phyloP scores from a whole-genome alignment of 192 early-diverging fungal species.

The Rhizoclosmatium globosum region DNA sequence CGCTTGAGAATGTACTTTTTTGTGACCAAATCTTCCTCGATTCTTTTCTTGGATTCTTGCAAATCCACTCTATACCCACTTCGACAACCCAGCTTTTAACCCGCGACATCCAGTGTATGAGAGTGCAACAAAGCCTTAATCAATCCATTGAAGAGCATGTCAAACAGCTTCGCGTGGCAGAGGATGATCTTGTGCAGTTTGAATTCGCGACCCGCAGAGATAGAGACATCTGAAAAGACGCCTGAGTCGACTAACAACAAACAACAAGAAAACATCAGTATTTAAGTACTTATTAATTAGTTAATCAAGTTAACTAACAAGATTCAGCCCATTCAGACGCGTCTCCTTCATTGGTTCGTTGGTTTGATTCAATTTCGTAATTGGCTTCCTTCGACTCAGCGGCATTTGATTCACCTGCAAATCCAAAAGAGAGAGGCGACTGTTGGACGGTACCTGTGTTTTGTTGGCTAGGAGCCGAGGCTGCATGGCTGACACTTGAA shows the following conservation, averaged over 20 bases:
- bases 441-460: background rate
- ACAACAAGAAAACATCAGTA: background rate
- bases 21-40: background rate
- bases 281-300: background rate
- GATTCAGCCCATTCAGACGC: background rate
- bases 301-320: background rate
- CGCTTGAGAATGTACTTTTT: constrained; percentile 37
- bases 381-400: background rate
- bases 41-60: background rate
- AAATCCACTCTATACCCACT: background rate
- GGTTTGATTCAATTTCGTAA: background rate
- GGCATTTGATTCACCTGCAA: background rate
- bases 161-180: constrained; percentile 15
- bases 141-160: background rate
- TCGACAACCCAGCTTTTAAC: constrained; percentile 13
- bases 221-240: background rate
- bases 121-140: background rate
- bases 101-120: constrained; percentile 15
- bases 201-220: background rate
- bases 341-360: background rate
- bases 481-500: background rate
- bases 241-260: background rate
- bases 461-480: background rate
- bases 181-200: constrained; percentile 27
- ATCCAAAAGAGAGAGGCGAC: background rate